phyloP scores from a whole-genome alignment of 441 rosid genomes.

The Syzygium malaccense region DNA sequence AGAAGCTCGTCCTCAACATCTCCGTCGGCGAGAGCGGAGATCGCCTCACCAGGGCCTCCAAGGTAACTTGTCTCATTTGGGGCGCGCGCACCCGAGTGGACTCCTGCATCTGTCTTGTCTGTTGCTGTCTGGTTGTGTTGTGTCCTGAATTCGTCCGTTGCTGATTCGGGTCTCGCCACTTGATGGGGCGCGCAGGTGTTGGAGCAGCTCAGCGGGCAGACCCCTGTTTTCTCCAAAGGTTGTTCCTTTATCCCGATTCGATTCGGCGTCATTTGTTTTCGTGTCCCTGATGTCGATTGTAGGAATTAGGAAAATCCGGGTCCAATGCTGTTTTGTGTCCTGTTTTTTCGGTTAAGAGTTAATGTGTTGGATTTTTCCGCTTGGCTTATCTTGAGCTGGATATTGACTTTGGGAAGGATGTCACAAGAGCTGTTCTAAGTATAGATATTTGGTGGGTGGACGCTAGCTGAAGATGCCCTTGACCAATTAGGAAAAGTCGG shows the following conservation, averaged over 20 bases:
- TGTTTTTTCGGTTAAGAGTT: background rate
- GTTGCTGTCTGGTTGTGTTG: background rate
- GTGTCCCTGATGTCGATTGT: background rate
- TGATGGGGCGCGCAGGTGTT: slow-evolving; percentile 2
- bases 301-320: background rate
- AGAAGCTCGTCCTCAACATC: slow-evolving; percentile 18
- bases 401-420: background rate
- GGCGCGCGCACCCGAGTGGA: background rate
- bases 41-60: slow-evolving; percentile 17
- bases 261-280: background rate
- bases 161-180: background rate
- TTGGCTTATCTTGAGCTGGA: background rate
- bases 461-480: background rate
- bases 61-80: background rate
- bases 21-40: slow-evolving; percentile 21
- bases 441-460: background rate
- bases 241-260: background rate
- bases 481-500: background rate
- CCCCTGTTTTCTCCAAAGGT: slow-evolving; percentile 17
- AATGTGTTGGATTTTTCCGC: background rate
- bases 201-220: slow-evolving; percentile 18
- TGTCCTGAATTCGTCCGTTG: background rate
- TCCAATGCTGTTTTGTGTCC: background rate
- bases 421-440: background rate
- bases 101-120: background rate